Conservation (phyloP, 495 filamentous ascomycete species). For the Daldinia vernicosa region DNA sequence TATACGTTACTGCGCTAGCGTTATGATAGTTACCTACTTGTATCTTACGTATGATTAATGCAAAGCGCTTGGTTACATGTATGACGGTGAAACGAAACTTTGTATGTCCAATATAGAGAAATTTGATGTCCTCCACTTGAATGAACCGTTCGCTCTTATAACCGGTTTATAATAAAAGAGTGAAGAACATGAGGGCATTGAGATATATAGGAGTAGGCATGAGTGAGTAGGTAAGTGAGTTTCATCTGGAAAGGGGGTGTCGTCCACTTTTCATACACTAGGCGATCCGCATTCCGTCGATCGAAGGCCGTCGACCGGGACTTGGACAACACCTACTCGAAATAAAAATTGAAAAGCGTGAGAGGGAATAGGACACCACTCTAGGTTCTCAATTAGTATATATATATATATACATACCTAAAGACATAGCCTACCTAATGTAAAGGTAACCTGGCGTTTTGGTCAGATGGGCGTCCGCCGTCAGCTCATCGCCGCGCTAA, state of each 20-base stretch:
- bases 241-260: conserved; percentile 1
- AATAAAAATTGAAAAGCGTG: background rate
- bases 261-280: background rate
- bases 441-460: background rate
- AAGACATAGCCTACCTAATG: background rate
- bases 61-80: conserved; percentile 12
- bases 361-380: background rate
- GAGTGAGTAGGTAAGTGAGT: background rate
- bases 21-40: background rate
- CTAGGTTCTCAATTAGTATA: background rate
- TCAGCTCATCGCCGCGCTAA: conserved; percentile 20
- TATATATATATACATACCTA: background rate
- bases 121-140: background rate
- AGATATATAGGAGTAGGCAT: background rate
- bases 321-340: background rate
- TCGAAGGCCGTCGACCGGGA: background rate
- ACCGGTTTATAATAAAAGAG: background rate
- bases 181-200: background rate
- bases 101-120: background rate
- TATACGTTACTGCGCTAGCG: conserved; percentile 2
- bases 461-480: conserved; percentile 15
- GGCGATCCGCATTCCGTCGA: conserved; percentile 2
- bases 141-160: background rate
- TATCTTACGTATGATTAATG: conserved; percentile 16
- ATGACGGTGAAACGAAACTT: background rate